Base-by-base conservation (phyloP, 2,329 filamentous ascomycete species). In the Venturia effusa region DNA sequence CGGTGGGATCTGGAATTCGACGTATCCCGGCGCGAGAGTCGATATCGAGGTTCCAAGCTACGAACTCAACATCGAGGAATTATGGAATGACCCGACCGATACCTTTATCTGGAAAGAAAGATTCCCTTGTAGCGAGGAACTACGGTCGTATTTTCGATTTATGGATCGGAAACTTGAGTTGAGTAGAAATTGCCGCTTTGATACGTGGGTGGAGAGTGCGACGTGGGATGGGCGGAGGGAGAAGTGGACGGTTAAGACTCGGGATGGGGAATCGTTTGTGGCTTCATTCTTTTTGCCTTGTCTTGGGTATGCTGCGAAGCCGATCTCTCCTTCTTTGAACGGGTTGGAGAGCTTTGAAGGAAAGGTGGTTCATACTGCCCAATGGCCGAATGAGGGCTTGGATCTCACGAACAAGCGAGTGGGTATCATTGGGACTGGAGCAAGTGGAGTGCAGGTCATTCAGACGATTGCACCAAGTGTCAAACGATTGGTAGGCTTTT, bases 31-130 rank as follows among this genome's bases (percentile, higher is more conserved):
- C 2, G 79, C 79, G 4, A 71, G 77, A 27, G 79, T 81, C 5
- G 79, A 81, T 64, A 77, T 75, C 0, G 74, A 77, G 67, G 71
- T 75, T 0, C 79, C 79, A 0, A 74, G 79, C 24, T 81, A 81
- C 65, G 77, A 79, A 64, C 76, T 79, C 64, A 78, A 76, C 24
- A 73, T 80, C 41, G 75, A 76, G 7, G 77, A 81, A 66, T 72
- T 80, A 27, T 81, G 75, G 72, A 76, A 78, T 19, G 59, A 61
- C 11, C 34, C 59, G 1, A n/a, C 22, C 2, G 40, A 62, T 7
- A 22, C 30, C 11, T 57, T 57, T 7, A 34, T 34, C 27, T 62
- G 60, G 60, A 37, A 24, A 19, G 60, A 62, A 24, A 41, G 43
- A 37, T 62, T 45, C 43, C 60, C 60, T 1, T 22, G 60, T n/a